Conservation (phyloP, 768 basidiomycete genomes). For the Erythrobasidium yunnanense region DNA sequence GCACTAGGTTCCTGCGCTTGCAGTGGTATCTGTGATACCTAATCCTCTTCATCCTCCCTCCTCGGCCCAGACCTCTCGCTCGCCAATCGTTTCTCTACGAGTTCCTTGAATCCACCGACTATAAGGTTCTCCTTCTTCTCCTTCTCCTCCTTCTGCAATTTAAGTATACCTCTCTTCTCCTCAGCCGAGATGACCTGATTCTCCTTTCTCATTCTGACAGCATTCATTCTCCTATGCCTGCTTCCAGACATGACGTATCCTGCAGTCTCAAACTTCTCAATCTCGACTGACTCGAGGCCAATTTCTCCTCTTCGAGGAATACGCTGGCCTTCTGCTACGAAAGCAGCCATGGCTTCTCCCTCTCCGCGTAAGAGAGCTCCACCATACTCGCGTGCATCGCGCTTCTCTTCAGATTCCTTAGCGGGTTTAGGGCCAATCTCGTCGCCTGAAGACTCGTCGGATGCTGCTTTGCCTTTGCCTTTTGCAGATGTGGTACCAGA, state of each 20-base stretch:
- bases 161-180: conserved; percentile 91
- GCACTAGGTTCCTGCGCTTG: neutral
- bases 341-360: conserved; percentile 96
- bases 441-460: conserved; percentile 49
- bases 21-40: neutral
- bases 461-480: conserved; percentile 30
- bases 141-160: conserved; percentile 87
- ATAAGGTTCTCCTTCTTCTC: conserved; percentile 79
- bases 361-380: conserved; percentile 84
- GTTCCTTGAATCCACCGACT: conserved; percentile 73
- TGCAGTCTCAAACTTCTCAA: conserved; percentile 71
- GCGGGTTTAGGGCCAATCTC: conserved; percentile 73
- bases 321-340: conserved; percentile 71
- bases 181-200: conserved; percentile 99
- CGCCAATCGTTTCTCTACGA: conserved; percentile 12
- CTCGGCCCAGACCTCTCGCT: neutral
- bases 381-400: conserved; percentile 69
- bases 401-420: conserved; percentile 45
- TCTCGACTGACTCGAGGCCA: conserved; percentile 75
- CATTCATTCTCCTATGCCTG: conserved; percentile 92
- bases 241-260: conserved; percentile 98
- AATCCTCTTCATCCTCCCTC: neutral
- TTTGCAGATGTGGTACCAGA: neutral
- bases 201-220: conserved; percentile 96
- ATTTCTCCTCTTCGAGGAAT: conserved; percentile 99